A percentile compares a stretch with the other conserved stretches of the same genome.
Evolutionary conservation across 2,329 filamentous ascomycete genomes (phyloP).

Genomic region (Thielaviopsis populi): DNA sequence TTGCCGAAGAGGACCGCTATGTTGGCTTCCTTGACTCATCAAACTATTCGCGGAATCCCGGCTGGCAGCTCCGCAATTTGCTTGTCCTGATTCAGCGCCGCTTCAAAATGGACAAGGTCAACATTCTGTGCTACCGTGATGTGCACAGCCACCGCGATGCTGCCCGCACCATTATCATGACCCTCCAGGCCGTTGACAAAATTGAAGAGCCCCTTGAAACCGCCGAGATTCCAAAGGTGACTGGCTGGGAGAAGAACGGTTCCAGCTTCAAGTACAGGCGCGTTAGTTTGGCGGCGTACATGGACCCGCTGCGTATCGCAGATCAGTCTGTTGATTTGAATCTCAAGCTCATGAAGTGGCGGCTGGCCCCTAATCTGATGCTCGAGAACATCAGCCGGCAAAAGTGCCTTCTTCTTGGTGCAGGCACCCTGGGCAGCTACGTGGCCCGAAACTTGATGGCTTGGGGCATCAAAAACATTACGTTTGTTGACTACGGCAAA

Average conservation of each 20-base stretch:
- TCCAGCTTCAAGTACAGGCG: constrained; percentile 58
- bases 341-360: constrained; percentile 97
- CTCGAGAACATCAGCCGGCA: constrained; percentile 80
- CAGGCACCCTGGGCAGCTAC: constrained; percentile 86
- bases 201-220: constrained; percentile 21
- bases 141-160: constrained; percentile 62
- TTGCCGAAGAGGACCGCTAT: constrained; percentile 59
- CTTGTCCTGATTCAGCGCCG: constrained; percentile 70
- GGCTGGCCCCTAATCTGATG: constrained; percentile 75
- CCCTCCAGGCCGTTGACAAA: constrained; percentile 30
- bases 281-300: constrained; percentile 77
- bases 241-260: constrained; percentile 76
- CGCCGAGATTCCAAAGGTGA: constrained; percentile 65
- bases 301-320: constrained; percentile 76
- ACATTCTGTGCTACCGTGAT: constrained; percentile 84
- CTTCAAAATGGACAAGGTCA: constrained; percentile 60
- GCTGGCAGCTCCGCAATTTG: constrained; percentile 86
- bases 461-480: constrained; percentile 91
- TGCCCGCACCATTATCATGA: constrained; percentile 65
- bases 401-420: constrained; percentile 78
- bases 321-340: constrained; percentile 94
- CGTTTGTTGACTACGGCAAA: constrained; percentile 82
- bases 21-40: constrained; percentile 86
- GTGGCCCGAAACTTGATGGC: constrained; percentile 84
- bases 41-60: constrained; percentile 72